phyloP scores from a whole-genome alignment of 805 yeast genomes.

The Naumovozyma baii region DNA sequence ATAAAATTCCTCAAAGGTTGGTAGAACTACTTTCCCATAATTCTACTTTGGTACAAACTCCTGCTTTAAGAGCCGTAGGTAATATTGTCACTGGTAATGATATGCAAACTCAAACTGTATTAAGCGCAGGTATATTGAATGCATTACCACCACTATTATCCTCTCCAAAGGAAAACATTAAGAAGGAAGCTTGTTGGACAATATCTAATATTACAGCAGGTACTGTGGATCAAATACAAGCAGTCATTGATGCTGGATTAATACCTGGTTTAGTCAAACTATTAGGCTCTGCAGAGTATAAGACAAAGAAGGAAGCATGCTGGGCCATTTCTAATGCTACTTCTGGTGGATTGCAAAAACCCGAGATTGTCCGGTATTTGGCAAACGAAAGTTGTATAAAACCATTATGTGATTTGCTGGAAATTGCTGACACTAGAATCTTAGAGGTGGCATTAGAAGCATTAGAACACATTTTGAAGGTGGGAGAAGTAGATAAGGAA shows the following conservation, averaged over 20 bases:
- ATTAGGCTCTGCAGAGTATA: constrained; percentile 79
- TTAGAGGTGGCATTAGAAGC: constrained; percentile 95
- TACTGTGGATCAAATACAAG: constrained; percentile 88
- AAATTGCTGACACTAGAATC: constrained; percentile 81
- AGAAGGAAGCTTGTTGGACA: constrained; percentile 99
- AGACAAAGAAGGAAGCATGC: constrained; percentile 96
- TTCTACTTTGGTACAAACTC: constrained; percentile 84
- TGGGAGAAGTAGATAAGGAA: constrained; percentile 90
- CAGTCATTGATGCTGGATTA: constrained; percentile 89
- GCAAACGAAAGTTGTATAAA: constrained; percentile 94
- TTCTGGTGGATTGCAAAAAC: constrained; percentile 84
- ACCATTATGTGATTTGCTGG: constrained; percentile 87
- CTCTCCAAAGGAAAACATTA: constrained; percentile 82
- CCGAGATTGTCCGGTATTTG: constrained; percentile 87
- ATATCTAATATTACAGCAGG: constrained; percentile 97
- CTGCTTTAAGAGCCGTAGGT: constrained; percentile 95
- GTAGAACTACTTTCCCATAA: constrained; percentile 84
- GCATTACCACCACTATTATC: constrained; percentile 72
- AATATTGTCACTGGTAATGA: constrained; percentile 97
- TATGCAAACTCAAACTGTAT: constrained; percentile 86
- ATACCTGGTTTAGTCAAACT: constrained; percentile 82
- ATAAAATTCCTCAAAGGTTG: constrained; percentile 85
- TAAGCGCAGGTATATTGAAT: constrained; percentile 83
- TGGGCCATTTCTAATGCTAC: constrained; percentile 99
- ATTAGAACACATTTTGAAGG: constrained; percentile 81